A percentile compares a stretch with the other conserved stretches of the same genome.
These are phyloP conservation scores for Tephrocybe rancida DNA, from an alignment of 768 basidiomycete genomes.

Conservation along the genomic window DNA sequence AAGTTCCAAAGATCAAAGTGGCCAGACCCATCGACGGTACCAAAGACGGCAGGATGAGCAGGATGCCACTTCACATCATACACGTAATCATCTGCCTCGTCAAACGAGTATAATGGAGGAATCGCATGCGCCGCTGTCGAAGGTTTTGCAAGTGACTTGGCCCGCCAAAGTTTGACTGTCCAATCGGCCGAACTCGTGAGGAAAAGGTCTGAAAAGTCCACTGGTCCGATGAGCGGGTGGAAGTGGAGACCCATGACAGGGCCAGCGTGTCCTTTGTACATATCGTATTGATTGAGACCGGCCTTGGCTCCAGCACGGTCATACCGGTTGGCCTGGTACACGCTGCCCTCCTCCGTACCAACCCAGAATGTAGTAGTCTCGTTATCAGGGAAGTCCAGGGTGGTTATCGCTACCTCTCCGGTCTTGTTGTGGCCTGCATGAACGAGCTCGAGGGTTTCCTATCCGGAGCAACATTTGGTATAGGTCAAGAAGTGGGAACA, in stretches of 20 bases:
- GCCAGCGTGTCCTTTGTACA: constrained; percentile 91
- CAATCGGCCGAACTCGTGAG: constrained; percentile 93
- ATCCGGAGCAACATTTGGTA: not conserved
- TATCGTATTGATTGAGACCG: constrained; percentile 89
- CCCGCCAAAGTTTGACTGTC: constrained; percentile 97
- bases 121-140: constrained; percentile 61
- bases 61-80: constrained; percentile 99
- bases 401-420: constrained; percentile 93
- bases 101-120: constrained; percentile 89
- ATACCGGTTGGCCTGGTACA: constrained; percentile 96
- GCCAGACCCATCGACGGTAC: constrained; percentile 91
- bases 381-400: constrained; percentile 92
- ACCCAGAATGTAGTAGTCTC: constrained; percentile 98
- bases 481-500: not conserved
- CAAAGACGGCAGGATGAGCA: constrained; percentile 91
- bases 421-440: constrained; percentile 96
- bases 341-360: constrained; percentile 96
- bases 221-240: constrained; percentile 87
- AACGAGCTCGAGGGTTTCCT: constrained; percentile 93
- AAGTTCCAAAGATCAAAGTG: constrained; percentile 98
- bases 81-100: constrained; percentile 98
- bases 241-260: constrained; percentile 95
- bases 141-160: constrained; percentile 76
- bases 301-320: constrained; percentile 97
- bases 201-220: constrained; percentile 96